These are phyloP conservation scores for Erythrophleum fordii DNA, from an alignment of 306 rosid genomes.

Conservation along the genomic window DNA sequence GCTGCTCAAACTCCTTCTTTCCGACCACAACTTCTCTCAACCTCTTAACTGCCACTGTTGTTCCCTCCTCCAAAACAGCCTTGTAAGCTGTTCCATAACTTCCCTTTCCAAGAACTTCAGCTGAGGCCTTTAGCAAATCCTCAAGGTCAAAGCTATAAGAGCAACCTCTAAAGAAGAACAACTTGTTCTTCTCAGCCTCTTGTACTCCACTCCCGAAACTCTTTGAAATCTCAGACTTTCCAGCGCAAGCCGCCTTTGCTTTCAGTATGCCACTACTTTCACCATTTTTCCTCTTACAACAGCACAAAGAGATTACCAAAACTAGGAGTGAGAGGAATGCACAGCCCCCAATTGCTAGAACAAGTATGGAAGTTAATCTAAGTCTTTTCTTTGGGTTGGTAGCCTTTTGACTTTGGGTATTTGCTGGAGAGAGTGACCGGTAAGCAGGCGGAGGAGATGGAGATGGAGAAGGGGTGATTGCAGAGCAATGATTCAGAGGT, in stretches of 20 bases:
- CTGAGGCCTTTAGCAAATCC: constrained; percentile 83
- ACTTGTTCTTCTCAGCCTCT: constrained; percentile 78
- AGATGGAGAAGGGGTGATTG: constrained; percentile 55
- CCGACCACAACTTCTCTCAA: constrained; percentile 70
- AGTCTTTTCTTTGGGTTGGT: constrained; percentile 46
- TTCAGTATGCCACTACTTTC: constrained; percentile 51
- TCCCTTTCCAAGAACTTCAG: constrained; percentile 92
- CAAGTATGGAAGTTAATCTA: constrained; percentile 56
- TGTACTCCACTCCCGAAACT: constrained; percentile 89
- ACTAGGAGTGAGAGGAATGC: constrained; percentile 51
- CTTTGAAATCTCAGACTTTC: constrained; percentile 64
- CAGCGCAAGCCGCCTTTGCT: constrained; percentile 62
- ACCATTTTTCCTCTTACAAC: constrained; percentile 47
- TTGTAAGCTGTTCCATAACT: constrained; percentile 83
- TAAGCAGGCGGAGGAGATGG: constrained; percentile 53
- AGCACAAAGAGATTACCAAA: constrained; percentile 49
- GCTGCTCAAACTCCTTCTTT: constrained; percentile 83
- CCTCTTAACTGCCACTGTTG: constrained; percentile 79
- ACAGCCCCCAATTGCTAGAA: constrained; percentile 57
- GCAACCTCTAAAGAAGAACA: constrained; percentile 78
- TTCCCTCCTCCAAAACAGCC: constrained; percentile 88
- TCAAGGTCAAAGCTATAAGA: constrained; percentile 71
- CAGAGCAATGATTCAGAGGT: constrained; percentile 62
- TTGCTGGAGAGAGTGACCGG: constrained; percentile 44
- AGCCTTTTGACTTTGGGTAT: constrained; percentile 38